These are phyloP conservation scores for Dryas alaskensis DNA, from an alignment of 306 rosid species.

Conservation along the genomic window DNA sequence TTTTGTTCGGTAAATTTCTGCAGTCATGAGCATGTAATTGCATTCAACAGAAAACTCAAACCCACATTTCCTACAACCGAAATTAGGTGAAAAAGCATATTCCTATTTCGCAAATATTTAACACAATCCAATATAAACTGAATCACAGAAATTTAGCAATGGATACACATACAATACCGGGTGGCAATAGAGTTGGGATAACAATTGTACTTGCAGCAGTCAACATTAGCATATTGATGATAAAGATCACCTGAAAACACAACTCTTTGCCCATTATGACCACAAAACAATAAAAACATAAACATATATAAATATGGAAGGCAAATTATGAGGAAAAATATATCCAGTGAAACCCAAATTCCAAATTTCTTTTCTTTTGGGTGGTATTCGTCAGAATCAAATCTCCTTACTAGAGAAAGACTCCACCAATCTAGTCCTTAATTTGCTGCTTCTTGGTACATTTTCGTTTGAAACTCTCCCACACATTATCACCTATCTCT, in stretches of 20 bases:
- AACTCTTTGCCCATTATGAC: not conserved
- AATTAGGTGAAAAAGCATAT: not conserved
- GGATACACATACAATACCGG: constrained; percentile 39
- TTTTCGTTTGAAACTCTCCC: no score
- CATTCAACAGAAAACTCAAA: not conserved
- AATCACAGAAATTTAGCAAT: not conserved
- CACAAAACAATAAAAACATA: not conserved
- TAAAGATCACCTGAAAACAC: constrained; percentile 7
- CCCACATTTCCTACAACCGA: not conserved
- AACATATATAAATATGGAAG: not conserved
- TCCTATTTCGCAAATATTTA: not conserved
- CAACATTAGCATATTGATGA: constrained; percentile 28
- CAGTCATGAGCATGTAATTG: not conserved
- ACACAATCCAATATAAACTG: not conserved
- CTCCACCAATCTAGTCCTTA: not conserved
- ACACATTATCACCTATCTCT: no score
- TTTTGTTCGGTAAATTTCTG: not conserved
- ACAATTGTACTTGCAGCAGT: constrained; percentile 35
- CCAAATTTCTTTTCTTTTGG: not conserved
- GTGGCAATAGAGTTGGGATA: constrained; percentile 31
- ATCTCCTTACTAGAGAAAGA: constrained; percentile 7
- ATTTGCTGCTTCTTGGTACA: no score
- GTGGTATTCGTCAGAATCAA: not conserved
- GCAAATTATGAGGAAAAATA: not conserved
- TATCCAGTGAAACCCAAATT: not conserved